These are phyloP conservation scores for Globisporangium alternatum DNA, from an alignment of 352 stramenopile genomes.

Conservation along the genomic window DNA sequence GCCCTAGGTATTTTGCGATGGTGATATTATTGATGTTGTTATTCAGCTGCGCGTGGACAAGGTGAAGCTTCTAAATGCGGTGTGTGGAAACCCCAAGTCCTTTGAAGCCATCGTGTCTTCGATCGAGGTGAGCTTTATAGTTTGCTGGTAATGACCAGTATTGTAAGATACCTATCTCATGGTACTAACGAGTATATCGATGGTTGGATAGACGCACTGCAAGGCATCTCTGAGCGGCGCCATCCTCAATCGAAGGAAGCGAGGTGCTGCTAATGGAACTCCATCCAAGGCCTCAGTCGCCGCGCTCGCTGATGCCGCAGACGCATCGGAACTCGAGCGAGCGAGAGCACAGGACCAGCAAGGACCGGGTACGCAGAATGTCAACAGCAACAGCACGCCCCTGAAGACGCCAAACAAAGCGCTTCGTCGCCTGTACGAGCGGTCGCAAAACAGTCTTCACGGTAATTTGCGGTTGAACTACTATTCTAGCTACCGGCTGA, in stretches of 20 bases:
- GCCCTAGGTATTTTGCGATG: not conserved
- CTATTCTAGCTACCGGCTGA: not conserved
- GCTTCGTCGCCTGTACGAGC: slow-evolving; percentile 12
- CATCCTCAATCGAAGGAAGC: slow-evolving; percentile 36
- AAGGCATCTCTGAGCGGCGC: slow-evolving; percentile 40
- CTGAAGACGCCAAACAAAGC: slow-evolving; percentile 10
- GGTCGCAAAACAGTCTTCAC: not conserved
- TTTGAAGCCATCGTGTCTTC: slow-evolving; percentile 71
- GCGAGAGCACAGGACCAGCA: not conserved
- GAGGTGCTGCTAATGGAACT: not conserved
- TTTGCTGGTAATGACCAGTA: not conserved
- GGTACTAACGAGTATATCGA: slow-evolving; percentile 1
- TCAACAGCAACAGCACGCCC: not conserved
- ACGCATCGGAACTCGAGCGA: not conserved
- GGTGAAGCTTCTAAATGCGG: slow-evolving; percentile 46
- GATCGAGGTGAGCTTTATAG: slow-evolving; percentile 39
- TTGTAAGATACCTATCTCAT: not conserved
- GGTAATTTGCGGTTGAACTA: not conserved
- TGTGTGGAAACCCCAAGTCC: slow-evolving; percentile 54
- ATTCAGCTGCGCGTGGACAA: slow-evolving; percentile 58
- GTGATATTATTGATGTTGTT: not conserved
- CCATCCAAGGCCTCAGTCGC: slow-evolving; percentile 7
- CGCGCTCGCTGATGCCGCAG: slow-evolving; percentile 12
- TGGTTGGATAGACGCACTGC: slow-evolving; percentile 30
- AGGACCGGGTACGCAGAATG: not conserved